These are phyloP conservation scores for Vaccinium darrowii DNA, from an alignment of 148 eudicot genomes.

Conservation along the genomic window DNA sequence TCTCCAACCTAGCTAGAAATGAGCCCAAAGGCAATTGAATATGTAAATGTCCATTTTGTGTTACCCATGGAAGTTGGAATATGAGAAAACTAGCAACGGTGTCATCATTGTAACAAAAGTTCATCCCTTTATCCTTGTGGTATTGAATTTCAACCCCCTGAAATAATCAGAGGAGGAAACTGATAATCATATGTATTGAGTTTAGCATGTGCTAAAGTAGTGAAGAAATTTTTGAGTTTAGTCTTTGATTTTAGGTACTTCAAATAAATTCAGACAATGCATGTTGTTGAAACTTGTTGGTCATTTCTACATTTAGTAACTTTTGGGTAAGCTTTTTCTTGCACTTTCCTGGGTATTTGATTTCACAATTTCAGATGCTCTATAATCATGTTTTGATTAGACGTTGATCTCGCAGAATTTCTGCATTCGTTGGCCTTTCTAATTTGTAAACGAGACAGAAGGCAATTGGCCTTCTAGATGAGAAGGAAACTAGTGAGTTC, in stretches of 20 bases:
- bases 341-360: neutral
- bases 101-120: neutral
- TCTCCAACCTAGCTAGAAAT: slow-evolving; percentile 13
- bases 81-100: neutral
- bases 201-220: neutral
- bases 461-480: neutral
- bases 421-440: neutral
- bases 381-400: neutral
- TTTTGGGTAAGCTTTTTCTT: neutral
- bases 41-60: neutral
- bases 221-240: neutral
- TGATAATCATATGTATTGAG: neutral
- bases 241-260: neutral
- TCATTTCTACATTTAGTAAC: neutral
- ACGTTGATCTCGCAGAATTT: neutral
- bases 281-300: neutral
- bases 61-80: neutral
- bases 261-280: neutral
- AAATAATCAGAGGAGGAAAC: neutral
- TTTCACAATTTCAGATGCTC: neutral
- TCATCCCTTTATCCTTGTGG: neutral
- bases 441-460: neutral
- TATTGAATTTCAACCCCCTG: neutral
- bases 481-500: neutral
- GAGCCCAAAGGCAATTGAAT: slow-evolving; percentile 22